Evolutionary conservation across 164 flowering plant genomes (phyloP), one percentile per base, ranked within the genome.

Genomic region (Cinnamomum chago): DNA sequence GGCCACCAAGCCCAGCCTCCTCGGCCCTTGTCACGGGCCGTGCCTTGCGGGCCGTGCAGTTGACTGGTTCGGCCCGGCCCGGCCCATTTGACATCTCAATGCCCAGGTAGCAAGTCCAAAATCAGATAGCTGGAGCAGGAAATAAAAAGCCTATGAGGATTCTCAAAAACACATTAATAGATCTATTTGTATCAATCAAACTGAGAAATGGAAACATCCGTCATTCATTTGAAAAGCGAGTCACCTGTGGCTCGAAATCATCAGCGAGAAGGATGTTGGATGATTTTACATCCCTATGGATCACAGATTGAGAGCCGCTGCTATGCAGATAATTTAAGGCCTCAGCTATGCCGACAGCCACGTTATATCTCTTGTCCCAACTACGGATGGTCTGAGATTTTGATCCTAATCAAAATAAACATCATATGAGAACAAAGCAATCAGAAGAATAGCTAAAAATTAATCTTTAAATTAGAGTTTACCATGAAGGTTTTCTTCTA

Each of bases 271-370:
- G 86, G 70, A 94, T 89, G 73, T 96, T 96, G 73, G 99, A 92
- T 50, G 99, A 96, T 83, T 96, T 96, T 58, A 94, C 96, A 82
- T 94, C 99, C 76, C 97, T 88, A 78, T 96, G 99, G 68, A 96
- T 94, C 67, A 94, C 94, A 51, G 95, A 86, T 70, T 83, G 88
- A 75, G 70, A 76, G 71, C 73, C 83, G 65, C 77, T 73, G 62
- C 69, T 79, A 72, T 96, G 99, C 20, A 96, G 86, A 84, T 92
- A 91, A 50, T 91, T 82, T 73, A 96, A 84, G 50, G 99, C 97
- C 82, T 94, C 97, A 0, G 99, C 98, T 5, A 94, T 87, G 68
- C 98, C 98, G 33, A 94, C 30, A 9, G 97, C 99, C 50, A 93
- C 97, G 84, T 89, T 90, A 72, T 81, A 90, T 79, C 97, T 86